phyloP scores from a whole-genome alignment of 2,329 filamentous ascomycete species.

The Ilyonectria sp. region DNA sequence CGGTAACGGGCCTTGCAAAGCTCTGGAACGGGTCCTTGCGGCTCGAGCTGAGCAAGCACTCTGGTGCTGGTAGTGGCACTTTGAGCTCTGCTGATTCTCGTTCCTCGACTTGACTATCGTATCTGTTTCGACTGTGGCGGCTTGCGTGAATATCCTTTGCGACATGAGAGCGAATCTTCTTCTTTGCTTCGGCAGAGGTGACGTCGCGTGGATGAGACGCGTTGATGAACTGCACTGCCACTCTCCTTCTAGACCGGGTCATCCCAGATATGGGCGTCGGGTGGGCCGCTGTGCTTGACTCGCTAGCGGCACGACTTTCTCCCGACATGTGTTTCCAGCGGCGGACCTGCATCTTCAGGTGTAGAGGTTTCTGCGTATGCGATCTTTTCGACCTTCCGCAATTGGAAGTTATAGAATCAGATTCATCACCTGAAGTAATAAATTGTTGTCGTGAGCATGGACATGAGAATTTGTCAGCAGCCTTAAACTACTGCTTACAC shows the following conservation, averaged over 20 bases:
- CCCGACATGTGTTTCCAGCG: slow-evolving; percentile 7
- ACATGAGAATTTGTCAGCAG: too few species aligned
- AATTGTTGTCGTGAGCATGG: too few species aligned
- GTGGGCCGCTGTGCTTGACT: background rate
- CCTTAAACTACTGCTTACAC: too few species aligned
- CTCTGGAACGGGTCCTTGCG: slow-evolving; percentile 8
- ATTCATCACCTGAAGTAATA: too few species aligned
- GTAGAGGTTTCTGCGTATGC: background rate
- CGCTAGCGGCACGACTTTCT: background rate
- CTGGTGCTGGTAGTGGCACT: background rate
- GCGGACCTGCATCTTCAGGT: slow-evolving; percentile 10
- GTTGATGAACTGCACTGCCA: slow-evolving; percentile 4
- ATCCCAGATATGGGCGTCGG: background rate
- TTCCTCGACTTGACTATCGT: background rate
- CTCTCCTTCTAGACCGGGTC: background rate
- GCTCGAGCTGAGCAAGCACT: background rate
- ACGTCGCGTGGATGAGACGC: slow-evolving; percentile 10
- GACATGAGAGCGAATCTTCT: slow-evolving; percentile 3
- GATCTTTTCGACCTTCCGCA: background rate
- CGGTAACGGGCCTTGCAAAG: slow-evolving; percentile 1
- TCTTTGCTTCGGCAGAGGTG: slow-evolving; percentile 9
- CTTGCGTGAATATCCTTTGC: slow-evolving; percentile 11
- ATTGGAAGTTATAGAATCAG: slow-evolving; percentile 6
- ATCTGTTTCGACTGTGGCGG: background rate
- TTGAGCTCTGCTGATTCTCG: background rate